These are phyloP conservation scores for Paecilomyces formosus DNA, from an alignment of 2,329 filamentous ascomycete species.

Conservation along the genomic window DNA sequence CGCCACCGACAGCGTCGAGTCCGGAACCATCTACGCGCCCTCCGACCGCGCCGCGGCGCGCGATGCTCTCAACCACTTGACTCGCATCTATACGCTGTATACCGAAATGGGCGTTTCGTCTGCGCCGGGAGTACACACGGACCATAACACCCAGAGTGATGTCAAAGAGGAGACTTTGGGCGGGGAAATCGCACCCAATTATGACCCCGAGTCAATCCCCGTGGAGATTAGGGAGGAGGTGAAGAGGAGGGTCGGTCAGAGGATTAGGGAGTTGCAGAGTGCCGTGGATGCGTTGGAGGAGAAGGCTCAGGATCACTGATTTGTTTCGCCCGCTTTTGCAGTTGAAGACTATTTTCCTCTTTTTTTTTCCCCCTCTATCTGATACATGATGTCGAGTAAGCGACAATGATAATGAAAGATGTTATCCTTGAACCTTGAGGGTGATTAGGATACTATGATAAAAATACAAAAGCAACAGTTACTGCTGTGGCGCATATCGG, in stretches of 20 bases:
- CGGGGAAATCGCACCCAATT: conserved; percentile 20
- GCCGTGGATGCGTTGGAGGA: conserved; percentile 37
- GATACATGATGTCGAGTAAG: too few relatives aligned
- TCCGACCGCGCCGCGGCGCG: conserved; percentile 40
- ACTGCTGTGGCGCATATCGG: not conserved
- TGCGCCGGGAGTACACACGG: not conserved
- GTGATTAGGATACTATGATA: too few relatives aligned
- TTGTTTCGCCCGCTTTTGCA: not conserved
- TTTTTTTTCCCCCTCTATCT: too few relatives aligned
- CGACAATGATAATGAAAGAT: not conserved
- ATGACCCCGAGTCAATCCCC: conserved; percentile 21
- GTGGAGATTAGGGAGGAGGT: conserved; percentile 33
- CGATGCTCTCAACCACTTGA: conserved; percentile 36
- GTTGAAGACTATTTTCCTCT: too few relatives aligned
- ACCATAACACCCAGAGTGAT: not conserved
- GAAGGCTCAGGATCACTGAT: conserved; percentile 28
- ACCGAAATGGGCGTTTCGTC: conserved; percentile 11
- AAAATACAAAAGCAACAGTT: too few relatives aligned
- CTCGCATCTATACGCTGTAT: conserved; percentile 27
- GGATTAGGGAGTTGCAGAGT: conserved; percentile 40
- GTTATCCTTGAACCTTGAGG: too few relatives aligned
- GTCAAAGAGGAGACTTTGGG: conserved; percentile 8
- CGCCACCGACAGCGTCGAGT: conserved; percentile 40
- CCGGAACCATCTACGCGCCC: conserved; percentile 37
- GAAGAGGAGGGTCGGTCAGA: conserved; percentile 34